Conservation (phyloP, 495 filamentous ascomycete genomes). For the Jackrogersella minutella region DNA sequence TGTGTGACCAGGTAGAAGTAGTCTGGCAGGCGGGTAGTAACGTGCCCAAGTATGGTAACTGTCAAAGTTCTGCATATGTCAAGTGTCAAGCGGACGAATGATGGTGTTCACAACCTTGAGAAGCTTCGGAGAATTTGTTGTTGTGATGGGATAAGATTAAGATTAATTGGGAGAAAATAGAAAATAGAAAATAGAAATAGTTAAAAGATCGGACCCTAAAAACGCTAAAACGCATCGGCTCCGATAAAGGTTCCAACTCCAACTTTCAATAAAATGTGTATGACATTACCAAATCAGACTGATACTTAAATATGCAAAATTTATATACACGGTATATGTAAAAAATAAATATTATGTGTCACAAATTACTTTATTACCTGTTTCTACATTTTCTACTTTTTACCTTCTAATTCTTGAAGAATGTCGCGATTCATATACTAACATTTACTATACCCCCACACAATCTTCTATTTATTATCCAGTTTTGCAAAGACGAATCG, state of each 20-base stretch:
- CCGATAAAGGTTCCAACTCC: no score
- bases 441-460: not conserved
- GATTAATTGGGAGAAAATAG: no score
- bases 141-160: constrained; percentile 14
- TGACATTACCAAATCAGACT: constrained; percentile 13
- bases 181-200: no score
- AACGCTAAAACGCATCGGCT: no score
- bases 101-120: no score
- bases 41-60: not conserved
- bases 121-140: constrained; percentile 33
- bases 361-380: not conserved
- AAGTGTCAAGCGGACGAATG: not conserved
- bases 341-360: not conserved
- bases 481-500: not conserved
- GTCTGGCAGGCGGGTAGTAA: not conserved
- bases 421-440: no score
- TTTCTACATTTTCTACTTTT: not conserved
- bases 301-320: not conserved
- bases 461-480: not conserved
- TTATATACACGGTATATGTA: constrained; percentile 6
- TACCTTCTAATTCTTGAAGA: no score
- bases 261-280: not conserved
- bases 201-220: no score
- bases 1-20: not conserved
- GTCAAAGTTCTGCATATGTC: constrained; percentile 4